Conservation (phyloP, 306 rosid genomes). For the Cucurbita ficifolia region DNA sequence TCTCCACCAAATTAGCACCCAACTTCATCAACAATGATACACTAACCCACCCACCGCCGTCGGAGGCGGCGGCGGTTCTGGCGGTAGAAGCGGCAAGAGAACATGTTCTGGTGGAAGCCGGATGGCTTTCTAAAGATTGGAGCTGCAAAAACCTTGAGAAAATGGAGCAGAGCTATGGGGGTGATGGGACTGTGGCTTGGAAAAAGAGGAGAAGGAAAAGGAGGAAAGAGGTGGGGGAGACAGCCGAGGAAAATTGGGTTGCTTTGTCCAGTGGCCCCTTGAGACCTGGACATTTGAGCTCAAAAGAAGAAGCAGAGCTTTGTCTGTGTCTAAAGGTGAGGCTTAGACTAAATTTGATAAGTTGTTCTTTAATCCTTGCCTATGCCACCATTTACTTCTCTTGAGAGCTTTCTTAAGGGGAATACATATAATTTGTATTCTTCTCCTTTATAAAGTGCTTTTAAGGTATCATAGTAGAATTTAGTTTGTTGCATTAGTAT, state of each 20-base stretch:
- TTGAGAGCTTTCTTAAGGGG: background rate
- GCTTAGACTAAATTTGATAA: background rate
- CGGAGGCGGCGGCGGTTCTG: conserved; percentile 30
- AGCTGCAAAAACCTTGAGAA: conserved; percentile 17
- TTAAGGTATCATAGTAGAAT: background rate
- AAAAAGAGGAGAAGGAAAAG: conserved; percentile 43
- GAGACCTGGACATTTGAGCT: conserved; percentile 31
- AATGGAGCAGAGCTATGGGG: conserved; percentile 7
- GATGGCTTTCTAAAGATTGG: conserved; percentile 17
- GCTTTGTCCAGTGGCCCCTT: conserved; percentile 13
- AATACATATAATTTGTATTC: background rate
- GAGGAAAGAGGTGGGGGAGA: conserved; percentile 25
- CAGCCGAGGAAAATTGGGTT: conserved; percentile 2
- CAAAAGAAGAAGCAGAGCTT: conserved; percentile 46
- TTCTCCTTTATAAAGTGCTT: background rate
- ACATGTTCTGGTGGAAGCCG: conserved; percentile 13
- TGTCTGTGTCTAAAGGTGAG: conserved; percentile 51
- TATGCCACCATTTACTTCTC: background rate
- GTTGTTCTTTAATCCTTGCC: background rate
- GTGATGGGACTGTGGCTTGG: conserved; percentile 17
- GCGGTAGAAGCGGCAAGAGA: conserved; percentile 31
- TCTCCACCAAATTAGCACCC: conserved; percentile 21
- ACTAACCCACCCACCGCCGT: conserved; percentile 21
- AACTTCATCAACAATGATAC: conserved; percentile 33
- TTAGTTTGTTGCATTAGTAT: background rate